Base-by-base conservation (phyloP, 1,284 basidiomycete species). In the Melampsora americana region DNA sequence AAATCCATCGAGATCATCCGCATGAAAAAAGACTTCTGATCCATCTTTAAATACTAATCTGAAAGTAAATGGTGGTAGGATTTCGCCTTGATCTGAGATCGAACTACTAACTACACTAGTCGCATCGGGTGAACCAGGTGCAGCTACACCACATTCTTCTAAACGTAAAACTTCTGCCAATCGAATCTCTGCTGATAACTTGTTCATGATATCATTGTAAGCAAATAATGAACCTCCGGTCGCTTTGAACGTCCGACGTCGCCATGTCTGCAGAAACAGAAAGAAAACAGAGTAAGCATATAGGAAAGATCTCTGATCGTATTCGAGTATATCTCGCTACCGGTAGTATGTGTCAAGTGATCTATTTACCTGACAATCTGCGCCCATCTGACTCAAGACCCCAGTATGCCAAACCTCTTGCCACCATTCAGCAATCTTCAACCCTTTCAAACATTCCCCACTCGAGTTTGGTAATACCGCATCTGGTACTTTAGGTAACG, bases 341-440 rank as follows among this genome's bases (percentile, higher is more conserved):
- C n/a, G n/a, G n/a, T n/a, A n/a, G n/a, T n/a, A n/a, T n/a, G n/a
- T n/a, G n/a, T n/a, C 50, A 53, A 53, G 14, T 53, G 65, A 26
- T 48, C 12, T 30, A 20, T 65, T 75, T 46, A 75, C 73, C 20
- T 26, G 28, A 62, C 73, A 75, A 75, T 75, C 73, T n/a, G 73
- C 73, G n/a, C 73, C 73, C 39, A 68, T 46, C 46, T 75, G 73
- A 50, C 73, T 75, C 28, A 75, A 53, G n/a, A 68, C 66, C 20
- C 73, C 73, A 48, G 65, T 53, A 61, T 75, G 66, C 73, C 73
- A 75, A 26, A 75, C 73, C n/a, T 75, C 66, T 50, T 75, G 73
- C 73, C 73, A 75, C 73, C 73, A 75, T 64, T 68, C 66, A 44
- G 73, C 73, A 16, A 75, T 62, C 42, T 68, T 60, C 12, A 75